A percentile compares a stretch with the other conserved stretches of the same genome.
phyloP scores from a whole-genome alignment of 768 basidiomycete genomes.

The Termitomyces sp. region DNA sequence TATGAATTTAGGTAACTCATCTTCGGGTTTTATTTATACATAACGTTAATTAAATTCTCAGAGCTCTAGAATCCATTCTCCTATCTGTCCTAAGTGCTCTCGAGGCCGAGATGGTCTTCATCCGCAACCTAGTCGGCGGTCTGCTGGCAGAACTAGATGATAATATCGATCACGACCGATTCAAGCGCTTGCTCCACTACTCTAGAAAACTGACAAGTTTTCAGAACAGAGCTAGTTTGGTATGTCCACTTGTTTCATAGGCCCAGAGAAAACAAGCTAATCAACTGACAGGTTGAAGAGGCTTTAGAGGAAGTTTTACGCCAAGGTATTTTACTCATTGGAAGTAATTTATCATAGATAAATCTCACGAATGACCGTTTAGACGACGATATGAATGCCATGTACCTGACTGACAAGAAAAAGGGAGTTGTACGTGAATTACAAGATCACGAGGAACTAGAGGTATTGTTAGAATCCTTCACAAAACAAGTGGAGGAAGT shows the following conservation, averaged over 20 bases:
- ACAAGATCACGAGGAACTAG: conserved; percentile 89
- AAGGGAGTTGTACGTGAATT: conserved; percentile 51
- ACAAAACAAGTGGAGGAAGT: conserved; percentile 97
- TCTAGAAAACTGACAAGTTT: conserved; percentile 85
- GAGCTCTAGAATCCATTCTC: conserved; percentile 90
- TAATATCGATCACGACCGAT: conserved; percentile 92
- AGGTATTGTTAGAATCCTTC: conserved; percentile 91
- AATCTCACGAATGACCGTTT: conserved; percentile 4
- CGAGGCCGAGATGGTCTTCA: conserved; percentile 95
- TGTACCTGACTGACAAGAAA: conserved; percentile 91
- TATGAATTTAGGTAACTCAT: conserved; percentile 79
- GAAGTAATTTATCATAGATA: background rate
- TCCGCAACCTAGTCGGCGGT: conserved; percentile 84
- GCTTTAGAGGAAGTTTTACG: conserved; percentile 88
- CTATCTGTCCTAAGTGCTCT: conserved; percentile 89
- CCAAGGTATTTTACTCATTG: conserved; percentile 51
- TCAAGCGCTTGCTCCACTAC: conserved; percentile 88
- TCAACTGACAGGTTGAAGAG: conserved; percentile 64
- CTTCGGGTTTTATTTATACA: conserved; percentile 3
- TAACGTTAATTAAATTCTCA: conserved; percentile 25
- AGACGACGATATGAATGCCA: conserved; percentile 94
- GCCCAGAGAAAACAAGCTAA: background rate
- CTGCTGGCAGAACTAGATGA: conserved; percentile 91
- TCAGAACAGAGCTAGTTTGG: conserved; percentile 85
- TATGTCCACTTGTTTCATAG: conserved; percentile 25